A percentile compares a stretch with the other conserved stretches of the same genome.
These are phyloP conservation scores for Carex pumila DNA, from an alignment of 176 grass and related monocot species.

Conservation along the genomic window DNA sequence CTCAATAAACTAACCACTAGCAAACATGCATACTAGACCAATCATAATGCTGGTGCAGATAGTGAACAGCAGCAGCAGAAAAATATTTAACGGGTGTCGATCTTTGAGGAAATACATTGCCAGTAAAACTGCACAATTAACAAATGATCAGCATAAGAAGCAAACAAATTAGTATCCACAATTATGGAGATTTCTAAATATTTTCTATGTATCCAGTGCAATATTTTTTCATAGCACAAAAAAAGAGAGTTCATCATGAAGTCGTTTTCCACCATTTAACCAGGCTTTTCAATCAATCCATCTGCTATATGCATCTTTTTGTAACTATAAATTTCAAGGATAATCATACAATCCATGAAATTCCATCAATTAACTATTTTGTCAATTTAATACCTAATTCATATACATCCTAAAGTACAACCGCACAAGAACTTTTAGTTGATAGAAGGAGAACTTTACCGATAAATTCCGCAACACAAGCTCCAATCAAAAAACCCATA, in stretches of 20 bases:
- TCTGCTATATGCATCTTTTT: neutral
- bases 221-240: neutral
- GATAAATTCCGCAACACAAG: constrained; percentile 37
- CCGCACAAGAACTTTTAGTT: neutral
- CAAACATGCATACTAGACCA: constrained; percentile 36
- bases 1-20: constrained; percentile 30
- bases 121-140: constrained; percentile 35
- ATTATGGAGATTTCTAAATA: neutral
- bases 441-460: constrained; percentile 3
- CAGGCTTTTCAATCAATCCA: neutral
- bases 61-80: constrained; percentile 59
- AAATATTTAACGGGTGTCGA: constrained; percentile 46
- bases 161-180: neutral
- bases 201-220: neutral
- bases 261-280: neutral
- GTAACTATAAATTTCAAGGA: neutral
- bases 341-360: neutral
- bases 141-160: neutral
- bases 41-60: constrained; percentile 42
- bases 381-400: neutral
- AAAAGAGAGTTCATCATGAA: neutral
- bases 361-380: neutral
- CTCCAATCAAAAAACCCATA: constrained; percentile 32
- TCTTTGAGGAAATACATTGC: constrained; percentile 45
- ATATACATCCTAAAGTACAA: neutral